Base-by-base conservation (phyloP, 2,329 filamentous ascomycete species). In the Cadophora gregata region DNA sequence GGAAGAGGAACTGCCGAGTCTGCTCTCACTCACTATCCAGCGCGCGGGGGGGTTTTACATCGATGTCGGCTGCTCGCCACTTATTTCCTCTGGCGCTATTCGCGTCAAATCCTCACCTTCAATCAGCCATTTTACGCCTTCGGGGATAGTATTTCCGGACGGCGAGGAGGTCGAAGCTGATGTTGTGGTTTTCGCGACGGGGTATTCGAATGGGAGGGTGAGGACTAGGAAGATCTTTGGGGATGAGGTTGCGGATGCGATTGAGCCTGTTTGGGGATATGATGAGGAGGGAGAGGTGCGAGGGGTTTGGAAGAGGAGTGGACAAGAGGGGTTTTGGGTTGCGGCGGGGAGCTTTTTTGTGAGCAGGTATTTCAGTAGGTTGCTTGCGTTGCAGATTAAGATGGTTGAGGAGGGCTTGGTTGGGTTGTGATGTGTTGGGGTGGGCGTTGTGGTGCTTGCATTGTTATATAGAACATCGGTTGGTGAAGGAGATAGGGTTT, bases 21-120 rank as follows among this genome's bases (percentile, higher is more conserved):
- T 88, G 1, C 79, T 83, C 58, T 5, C 50, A 1, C 77, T 82
- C 24, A 88, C 88, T 73, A 80, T 86, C 63, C 83, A 86, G 70
- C 82, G 85, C 9, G 86, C 86, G 12, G 85, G 85, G 1, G 84
- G 85, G 0, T 86, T 86, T 70, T 86, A 86, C 70, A 83, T 87
- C 67, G 83, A 87, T 65, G 82, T 86, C 16, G 85, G 85, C 1
- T 80, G 79, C 10, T 82, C 80, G 14, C 75, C 81, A 67, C 77
- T 86, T 31, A 84, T 86, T 65, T 77, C 78, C 29, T 80, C 84
- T 25, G 82, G 84, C 6, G 83, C 84, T 70, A 81, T 87, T 69
- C 82, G 82, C 60, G 74, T 86, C n/a, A 80, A 81, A 58, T 78
- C 79, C 45, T 79, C 76, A 16, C 80, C 79, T 3, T 80, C 80